Conservation (phyloP, 1,284 basidiomycete genomes). For the Takashimella koratensis region DNA sequence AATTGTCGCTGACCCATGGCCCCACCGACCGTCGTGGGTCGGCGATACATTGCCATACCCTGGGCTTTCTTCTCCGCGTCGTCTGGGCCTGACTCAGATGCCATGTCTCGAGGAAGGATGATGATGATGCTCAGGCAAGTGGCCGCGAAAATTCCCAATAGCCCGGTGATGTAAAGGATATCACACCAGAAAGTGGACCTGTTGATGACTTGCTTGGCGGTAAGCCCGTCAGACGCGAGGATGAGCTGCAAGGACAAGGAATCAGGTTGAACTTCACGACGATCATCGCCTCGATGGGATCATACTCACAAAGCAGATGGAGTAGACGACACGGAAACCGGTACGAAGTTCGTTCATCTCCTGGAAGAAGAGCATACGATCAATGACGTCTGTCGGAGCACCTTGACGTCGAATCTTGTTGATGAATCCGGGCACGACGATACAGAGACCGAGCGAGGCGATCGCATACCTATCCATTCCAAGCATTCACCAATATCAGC, state of each 20-base stretch:
- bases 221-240: constrained; percentile 25
- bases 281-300: neutral
- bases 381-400: constrained; percentile 32
- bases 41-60: neutral
- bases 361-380: constrained; percentile 31
- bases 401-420: constrained; percentile 19
- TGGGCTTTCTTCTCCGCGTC: neutral
- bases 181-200: constrained; percentile 24
- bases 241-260: constrained; percentile 15
- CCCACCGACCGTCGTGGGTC: neutral
- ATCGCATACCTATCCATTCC: too few species aligned
- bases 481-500: too few species aligned
- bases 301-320: constrained; percentile 23
- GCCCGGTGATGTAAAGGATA: constrained; percentile 15
- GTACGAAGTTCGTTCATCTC: constrained; percentile 30
- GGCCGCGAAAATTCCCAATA: constrained; percentile 25
- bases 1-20: constrained; percentile 6
- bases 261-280: neutral
- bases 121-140: constrained; percentile 28
- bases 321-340: constrained; percentile 26
- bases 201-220: constrained; percentile 21
- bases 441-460: constrained; percentile 20
- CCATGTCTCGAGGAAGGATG: constrained; percentile 36
- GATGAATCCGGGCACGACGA: constrained; percentile 24
- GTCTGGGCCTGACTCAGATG: constrained; percentile 20